phyloP scores from a whole-genome alignment of 2,329 filamentous ascomycete genomes.

The Aspergillus niger region DNA sequence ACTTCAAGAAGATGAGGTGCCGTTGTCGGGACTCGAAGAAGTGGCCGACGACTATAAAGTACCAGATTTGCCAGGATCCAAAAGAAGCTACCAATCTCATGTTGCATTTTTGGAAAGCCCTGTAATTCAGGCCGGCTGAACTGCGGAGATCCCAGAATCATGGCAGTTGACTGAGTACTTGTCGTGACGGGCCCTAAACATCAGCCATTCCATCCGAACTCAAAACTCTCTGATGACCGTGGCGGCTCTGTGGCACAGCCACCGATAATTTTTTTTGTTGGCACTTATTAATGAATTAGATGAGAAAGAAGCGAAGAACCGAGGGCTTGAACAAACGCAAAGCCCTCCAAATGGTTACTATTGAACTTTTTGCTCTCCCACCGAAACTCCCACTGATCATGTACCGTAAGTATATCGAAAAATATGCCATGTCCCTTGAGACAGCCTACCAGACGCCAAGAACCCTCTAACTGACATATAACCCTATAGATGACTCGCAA shows the following conservation, averaged over 20 bases:
- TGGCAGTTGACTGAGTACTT: background rate
- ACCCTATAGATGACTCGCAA: background rate
- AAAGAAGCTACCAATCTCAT: background rate
- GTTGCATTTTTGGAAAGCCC: background rate
- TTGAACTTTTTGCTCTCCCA: background rate
- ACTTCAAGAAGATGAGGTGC: too few species aligned
- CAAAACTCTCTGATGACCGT: background rate
- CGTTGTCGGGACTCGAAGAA: too few species aligned
- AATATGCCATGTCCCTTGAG: background rate
- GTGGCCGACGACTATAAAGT: background rate
- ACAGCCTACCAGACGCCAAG: background rate
- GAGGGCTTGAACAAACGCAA: background rate
- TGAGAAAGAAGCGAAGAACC: background rate
- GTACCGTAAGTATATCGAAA: conserved; percentile 7
- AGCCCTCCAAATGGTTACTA: background rate
- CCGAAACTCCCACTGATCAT: conserved; percentile 1
- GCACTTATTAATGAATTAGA: background rate
- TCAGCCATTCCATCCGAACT: background rate
- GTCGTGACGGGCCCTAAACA: background rate
- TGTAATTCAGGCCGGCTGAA: background rate
- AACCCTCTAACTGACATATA: background rate
- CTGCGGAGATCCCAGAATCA: background rate
- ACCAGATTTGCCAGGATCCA: background rate
- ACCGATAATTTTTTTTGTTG: background rate
- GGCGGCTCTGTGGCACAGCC: background rate